These are phyloP conservation scores for Trichophyton mentagrophytes DNA, from an alignment of 2,329 filamentous ascomycete species.

Conservation along the genomic window DNA sequence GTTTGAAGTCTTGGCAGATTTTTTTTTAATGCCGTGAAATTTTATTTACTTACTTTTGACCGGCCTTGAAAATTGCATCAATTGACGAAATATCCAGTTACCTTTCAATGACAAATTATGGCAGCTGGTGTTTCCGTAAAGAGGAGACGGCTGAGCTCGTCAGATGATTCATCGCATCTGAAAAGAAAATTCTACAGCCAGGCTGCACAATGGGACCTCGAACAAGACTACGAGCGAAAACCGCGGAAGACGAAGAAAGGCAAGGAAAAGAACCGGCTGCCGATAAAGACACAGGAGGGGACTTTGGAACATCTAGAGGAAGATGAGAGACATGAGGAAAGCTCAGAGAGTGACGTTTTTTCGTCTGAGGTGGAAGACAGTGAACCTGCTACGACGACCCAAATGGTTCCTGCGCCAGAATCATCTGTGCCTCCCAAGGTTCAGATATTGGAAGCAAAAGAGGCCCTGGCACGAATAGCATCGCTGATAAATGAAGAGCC, in stretches of 20 bases:
- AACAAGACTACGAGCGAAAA: conserved; percentile 77
- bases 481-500: conserved; percentile 76
- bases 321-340: conserved; percentile 18
- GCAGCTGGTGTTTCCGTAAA: conserved; percentile 37
- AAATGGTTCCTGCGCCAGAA: conserved; percentile 37
- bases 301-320: conserved; percentile 49
- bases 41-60: not conserved
- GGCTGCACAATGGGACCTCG: conserved; percentile 75
- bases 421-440: conserved; percentile 60
- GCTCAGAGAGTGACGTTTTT: conserved; percentile 48
- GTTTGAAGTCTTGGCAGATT: conserved; percentile 19
- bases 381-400: conserved; percentile 28
- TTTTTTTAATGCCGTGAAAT: not conserved
- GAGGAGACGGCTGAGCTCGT: conserved; percentile 39
- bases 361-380: conserved; percentile 44
- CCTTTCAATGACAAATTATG: conserved; percentile 20
- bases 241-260: conserved; percentile 67
- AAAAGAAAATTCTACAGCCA: conserved; percentile 53
- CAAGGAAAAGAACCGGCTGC: conserved; percentile 61
- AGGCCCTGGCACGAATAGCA: conserved; percentile 78
- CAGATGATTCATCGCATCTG: conserved; percentile 22
- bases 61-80: not conserved
- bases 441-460: conserved; percentile 76
- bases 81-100: not conserved
- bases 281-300: conserved; percentile 77